These are phyloP conservation scores for Remersonia thermophila DNA, from an alignment of 2,329 filamentous ascomycete genomes.

Conservation along the genomic window DNA sequence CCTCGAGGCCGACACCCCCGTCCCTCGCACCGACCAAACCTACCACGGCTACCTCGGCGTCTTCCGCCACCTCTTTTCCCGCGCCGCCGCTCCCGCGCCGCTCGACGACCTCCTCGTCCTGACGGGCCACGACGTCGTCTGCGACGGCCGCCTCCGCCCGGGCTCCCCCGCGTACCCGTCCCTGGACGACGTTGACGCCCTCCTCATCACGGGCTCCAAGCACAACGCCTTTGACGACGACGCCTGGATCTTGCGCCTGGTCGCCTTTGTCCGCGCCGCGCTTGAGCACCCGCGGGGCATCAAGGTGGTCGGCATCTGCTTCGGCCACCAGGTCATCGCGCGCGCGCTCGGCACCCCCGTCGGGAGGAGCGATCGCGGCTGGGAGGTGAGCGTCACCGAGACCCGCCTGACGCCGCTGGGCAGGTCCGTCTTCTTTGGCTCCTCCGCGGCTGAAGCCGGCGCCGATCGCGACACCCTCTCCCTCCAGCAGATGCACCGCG, in stretches of 20 bases:
- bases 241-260: conserved; percentile 64
- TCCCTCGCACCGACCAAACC: conserved; percentile 47
- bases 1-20: conserved; percentile 75
- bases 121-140: conserved; percentile 58
- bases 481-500: conserved; percentile 77
- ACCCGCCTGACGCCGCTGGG: conserved; percentile 58
- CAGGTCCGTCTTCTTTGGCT: conserved; percentile 54
- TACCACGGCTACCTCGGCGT: conserved; percentile 63
- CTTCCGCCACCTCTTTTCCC: conserved; percentile 48
- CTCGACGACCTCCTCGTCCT: conserved; percentile 42
- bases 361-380: conserved; percentile 53
- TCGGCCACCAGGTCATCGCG: conserved; percentile 76
- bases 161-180: conserved; percentile 51
- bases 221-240: conserved; percentile 61
- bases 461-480: conserved; percentile 31
- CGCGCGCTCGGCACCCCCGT: conserved; percentile 59
- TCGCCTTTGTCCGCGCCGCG: conserved; percentile 48
- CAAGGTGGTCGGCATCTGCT: conserved; percentile 69
- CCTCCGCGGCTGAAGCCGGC: too few relatives aligned
- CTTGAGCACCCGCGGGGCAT: conserved; percentile 45
- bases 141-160: conserved; percentile 22
- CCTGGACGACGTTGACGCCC: conserved; percentile 63
- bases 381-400: conserved; percentile 69
- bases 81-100: conserved; percentile 33
- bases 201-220: conserved; percentile 68